Evolutionary conservation across 805 yeast genomes (phyloP).

Genomic region (Wickerhamiella brachini): DNA sequence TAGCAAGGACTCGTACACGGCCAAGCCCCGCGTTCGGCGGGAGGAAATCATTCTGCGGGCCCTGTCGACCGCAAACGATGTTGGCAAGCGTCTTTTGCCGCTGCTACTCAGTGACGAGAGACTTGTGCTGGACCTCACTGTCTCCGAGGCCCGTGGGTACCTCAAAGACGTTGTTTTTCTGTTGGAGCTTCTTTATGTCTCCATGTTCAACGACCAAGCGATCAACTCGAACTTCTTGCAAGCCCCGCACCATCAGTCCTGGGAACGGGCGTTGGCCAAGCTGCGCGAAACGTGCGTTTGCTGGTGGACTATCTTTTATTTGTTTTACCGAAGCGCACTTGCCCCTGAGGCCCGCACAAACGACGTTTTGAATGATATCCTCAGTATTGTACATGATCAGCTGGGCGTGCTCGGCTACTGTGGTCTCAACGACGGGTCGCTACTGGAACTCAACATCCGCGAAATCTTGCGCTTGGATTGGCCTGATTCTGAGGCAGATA

Average conservation of each 20-base stretch:
- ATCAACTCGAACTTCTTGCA: constrained; percentile 20
- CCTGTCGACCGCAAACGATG: constrained; percentile 41
- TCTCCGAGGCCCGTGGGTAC: constrained; percentile 3
- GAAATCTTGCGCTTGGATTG: constrained; percentile 33
- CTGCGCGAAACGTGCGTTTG: constrained; percentile 22
- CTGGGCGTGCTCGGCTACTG: constrained; percentile 61
- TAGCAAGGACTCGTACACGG: constrained; percentile 17
- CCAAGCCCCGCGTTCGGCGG: constrained; percentile 25
- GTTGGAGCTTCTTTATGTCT: constrained; percentile 25
- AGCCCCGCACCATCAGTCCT: constrained; percentile 21
- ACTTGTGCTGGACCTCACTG: constrained; percentile 7
- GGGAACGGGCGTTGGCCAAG: constrained; percentile 19
- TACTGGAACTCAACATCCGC: constrained; percentile 46
- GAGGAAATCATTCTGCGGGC: constrained; percentile 33
- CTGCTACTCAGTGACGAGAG: constrained; percentile 14
- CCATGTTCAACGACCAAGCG: constrained; percentile 25
- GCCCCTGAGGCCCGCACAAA: constrained; percentile 11
- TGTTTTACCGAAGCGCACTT: constrained; percentile 26
- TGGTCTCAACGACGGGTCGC: constrained; percentile 45
- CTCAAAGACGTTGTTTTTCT: constrained; percentile 17
- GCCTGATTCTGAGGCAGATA: constrained; percentile 44
- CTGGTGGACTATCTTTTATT: constrained; percentile 26
- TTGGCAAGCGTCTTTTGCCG: constrained; percentile 25
- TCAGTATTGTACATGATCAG: constrained; percentile 56
- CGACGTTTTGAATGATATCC: constrained; percentile 29